Evolutionary conservation across 139 green algal species (phyloP), one percentile per base, ranked within the genome.

Genomic region (Coccomyxa sp.): DNA sequence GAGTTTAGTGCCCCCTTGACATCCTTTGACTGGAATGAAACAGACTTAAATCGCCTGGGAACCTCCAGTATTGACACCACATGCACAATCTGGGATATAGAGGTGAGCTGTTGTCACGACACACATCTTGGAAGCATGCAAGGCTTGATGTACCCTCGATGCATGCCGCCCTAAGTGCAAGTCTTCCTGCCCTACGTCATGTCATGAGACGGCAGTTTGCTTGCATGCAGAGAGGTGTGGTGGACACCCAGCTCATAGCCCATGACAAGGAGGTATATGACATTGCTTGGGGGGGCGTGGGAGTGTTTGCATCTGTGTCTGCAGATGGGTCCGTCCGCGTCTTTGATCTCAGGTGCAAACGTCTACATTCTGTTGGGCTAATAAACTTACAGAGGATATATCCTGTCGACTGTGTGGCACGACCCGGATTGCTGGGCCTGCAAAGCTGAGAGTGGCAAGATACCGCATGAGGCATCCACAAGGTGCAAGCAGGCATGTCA

Each of bases 21-120:
- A 0, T 97, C 92, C 6, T 99, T 99, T 82, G 96, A 99, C 82
- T 99, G 96, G 96, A 98, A 97, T 80, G 93, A 98, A 71, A 85
- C 83, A 6, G 93, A 98, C 77, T 87, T 91, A 1, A 90, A 91
- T 73, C 88, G 89, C 29, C 54, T 99, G 9, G 95, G 91, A 50
- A 98, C 96, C n/a, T 90, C 85, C 40, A 94, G 86, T 82, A 98
- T 98, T 35, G 96, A 99, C 90, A 98, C 93, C 34, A 98, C 95
- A 8, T 97, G 93, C 88, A 98, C 94, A 4, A 95, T 99, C 39
- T 99, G 96, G 96, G 95, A 99, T 73, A 94, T 98, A 24, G 95
- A 98, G 88, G 83, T 88, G n/a, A n/a, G n/a, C n/a, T n/a, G n/a
- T n/a, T n/a, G n/a, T n/a, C n/a, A n/a, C n/a, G n/a, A n/a, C n/a